phyloP scores from a whole-genome alignment of 202 grass and related monocot species.

The Carex arenaria region DNA sequence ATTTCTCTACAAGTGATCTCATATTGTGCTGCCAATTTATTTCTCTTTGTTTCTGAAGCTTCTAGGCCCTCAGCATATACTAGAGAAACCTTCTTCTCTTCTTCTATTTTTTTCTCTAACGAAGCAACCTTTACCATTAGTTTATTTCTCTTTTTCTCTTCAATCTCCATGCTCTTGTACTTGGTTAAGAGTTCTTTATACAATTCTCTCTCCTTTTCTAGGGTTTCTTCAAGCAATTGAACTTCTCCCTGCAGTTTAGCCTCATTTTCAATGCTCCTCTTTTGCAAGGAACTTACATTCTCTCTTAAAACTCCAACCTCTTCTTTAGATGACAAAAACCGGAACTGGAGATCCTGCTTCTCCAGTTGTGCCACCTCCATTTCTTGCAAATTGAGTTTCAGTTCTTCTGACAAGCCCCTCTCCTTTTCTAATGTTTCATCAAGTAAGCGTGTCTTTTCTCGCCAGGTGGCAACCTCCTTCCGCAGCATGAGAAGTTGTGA shows the following conservation, averaged over 20 bases:
- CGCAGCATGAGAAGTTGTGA: slow-evolving; percentile 34
- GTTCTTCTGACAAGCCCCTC: slow-evolving; percentile 12
- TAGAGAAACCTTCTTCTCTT: slow-evolving; percentile 49
- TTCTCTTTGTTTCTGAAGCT: slow-evolving; percentile 60
- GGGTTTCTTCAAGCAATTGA: slow-evolving; percentile 36
- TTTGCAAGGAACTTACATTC: slow-evolving; percentile 35
- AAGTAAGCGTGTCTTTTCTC: slow-evolving; percentile 45
- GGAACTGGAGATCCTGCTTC: slow-evolving; percentile 38
- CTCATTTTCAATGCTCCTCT: slow-evolving; percentile 37
- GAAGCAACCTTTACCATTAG: slow-evolving; percentile 29
- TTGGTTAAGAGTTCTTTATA: slow-evolving; percentile 39
- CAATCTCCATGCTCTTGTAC: slow-evolving; percentile 29
- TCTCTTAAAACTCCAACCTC: slow-evolving; percentile 44
- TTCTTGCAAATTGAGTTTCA: slow-evolving; percentile 25
- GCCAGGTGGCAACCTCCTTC: slow-evolving; percentile 24
- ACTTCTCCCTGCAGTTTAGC: slow-evolving; percentile 31
- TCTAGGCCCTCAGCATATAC: slow-evolving; percentile 51
- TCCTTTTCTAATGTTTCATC: slow-evolving; percentile 33
- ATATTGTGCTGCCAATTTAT: slow-evolving; percentile 32
- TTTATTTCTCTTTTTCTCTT: slow-evolving; percentile 19
- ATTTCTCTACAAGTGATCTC: slow-evolving; percentile 41
- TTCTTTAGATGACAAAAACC: slow-evolving; percentile 31
- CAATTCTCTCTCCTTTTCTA: slow-evolving; percentile 35
- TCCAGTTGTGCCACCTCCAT: slow-evolving; percentile 16
- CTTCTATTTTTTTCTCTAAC: slow-evolving; percentile 54